Evolutionary conservation across 2,329 filamentous ascomycete species (phyloP), one percentile per base, ranked within the genome.

Genomic region (Fusarium sp.): DNA sequence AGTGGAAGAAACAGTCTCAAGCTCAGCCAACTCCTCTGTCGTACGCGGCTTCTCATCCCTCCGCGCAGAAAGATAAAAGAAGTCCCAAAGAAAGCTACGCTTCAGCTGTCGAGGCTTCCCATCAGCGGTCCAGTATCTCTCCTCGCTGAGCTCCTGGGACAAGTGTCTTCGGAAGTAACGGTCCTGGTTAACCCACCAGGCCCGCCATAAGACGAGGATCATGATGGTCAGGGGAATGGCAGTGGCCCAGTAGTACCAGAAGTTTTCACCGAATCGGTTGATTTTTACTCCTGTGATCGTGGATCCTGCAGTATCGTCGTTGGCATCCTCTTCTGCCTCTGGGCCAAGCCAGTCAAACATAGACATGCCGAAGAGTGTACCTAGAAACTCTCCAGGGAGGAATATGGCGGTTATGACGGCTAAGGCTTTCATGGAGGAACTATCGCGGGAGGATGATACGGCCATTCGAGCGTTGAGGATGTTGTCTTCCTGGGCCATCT

Each of bases 401-500:
- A 84, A 84, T n/a, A 84, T 76, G 16, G 83, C 83, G 1, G 83
- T 84, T 57, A 84, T 84, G 29, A 84, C 82, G 3, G 83, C 83
- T 1, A 84, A 74, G 2, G 82, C 82, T 45, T 84, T 84, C 82
- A 84, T 84, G 1, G 82, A 84, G 1, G 82, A 84, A 22, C 80
- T 83, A 73, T 84, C 83, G 18, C 80, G 78, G 3, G 79, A 78
- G 4, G 80, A 81, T 4, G 80, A 75, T 3, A 82, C 80, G 5
- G 80, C 80, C 80, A 82, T 82, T 18, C 80, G 75, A 6, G 80
- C 80, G 54, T 81, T 82, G 52, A 84, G 78, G 29, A 83, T 82
- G 67, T 84, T 84, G 70, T 84, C 82, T 62, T 84, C 83, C 65
- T 84, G 82, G 6, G 83, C 83, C 80, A 84, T 84, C 69, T 84